Percentiles rank a stretch among this genome's conserved stretches.
Evolutionary conservation across 2,329 filamentous ascomycete species (phyloP).

Genomic region (Diaporthe longicolla): DNA sequence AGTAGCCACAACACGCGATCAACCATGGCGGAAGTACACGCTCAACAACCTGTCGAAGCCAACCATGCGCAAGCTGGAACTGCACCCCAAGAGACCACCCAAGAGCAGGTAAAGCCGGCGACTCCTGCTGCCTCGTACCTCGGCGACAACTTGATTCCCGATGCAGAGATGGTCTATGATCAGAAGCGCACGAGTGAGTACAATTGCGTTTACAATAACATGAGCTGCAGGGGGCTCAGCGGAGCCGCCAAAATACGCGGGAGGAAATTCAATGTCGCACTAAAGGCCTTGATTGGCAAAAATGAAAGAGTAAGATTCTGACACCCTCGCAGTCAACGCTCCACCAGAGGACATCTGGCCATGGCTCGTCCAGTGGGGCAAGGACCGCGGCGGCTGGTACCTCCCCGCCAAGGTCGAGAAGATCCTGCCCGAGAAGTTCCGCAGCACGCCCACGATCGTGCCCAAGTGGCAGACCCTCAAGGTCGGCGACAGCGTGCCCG

Average conservation of each 20-base stretch:
- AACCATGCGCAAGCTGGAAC: conserved; percentile 1
- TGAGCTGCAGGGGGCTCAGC: no score
- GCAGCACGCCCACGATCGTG: conserved; percentile 29
- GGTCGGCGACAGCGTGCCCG: conserved; percentile 33
- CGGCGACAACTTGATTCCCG: conserved; percentile 29
- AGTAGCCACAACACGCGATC: neutral
- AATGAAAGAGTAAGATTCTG: neutral
- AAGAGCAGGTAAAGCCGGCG: neutral
- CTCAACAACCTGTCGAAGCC: conserved; percentile 17
- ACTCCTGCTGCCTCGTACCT: neutral
- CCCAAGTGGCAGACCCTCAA: conserved; percentile 33
- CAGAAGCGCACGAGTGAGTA: conserved; percentile 31
- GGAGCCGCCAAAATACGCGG: no score
- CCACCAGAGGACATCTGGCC: conserved; percentile 33
- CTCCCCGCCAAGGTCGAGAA: conserved; percentile 34
- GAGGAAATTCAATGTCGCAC: neutral
- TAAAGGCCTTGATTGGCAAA: neutral
- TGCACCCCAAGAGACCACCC: neutral
- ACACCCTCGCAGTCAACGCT: conserved; percentile 11
- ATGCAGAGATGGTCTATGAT: conserved; percentile 36
- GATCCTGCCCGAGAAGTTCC: conserved; percentile 30
- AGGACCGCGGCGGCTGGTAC: conserved; percentile 38
- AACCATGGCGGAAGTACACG: conserved; percentile 8
- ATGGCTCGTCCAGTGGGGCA: conserved; percentile 37
- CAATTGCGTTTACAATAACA: no score